Evolutionary conservation across 805 yeast genomes (phyloP), one percentile per base, ranked within the genome.

Genomic region (Nematodospora valgi): DNA sequence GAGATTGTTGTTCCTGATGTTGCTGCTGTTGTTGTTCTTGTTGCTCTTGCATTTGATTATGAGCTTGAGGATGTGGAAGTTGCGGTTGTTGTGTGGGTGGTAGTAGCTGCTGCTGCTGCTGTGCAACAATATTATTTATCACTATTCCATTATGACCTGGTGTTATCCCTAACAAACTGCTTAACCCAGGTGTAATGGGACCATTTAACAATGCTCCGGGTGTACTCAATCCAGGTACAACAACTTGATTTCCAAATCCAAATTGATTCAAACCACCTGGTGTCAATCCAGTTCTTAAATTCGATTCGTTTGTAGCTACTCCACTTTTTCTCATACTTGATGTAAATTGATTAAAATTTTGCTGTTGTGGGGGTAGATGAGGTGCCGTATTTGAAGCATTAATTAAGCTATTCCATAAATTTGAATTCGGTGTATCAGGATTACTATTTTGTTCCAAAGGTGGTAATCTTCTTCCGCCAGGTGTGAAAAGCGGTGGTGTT

Each of bases 291-390:
- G 85, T 68, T 45, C 95, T 68, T 32, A 86, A 46, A 32, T 78
- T 72, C 4, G 86, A 75, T 51, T 85, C 94, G 54, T 80, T 83
- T 3, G 93, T 93, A 0, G 88, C 81, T 30, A 86, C 62, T 0
- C 87, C 91, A 0, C 85, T 55, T 41, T 76, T 64, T 23, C 67
- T 51, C 33, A 63, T 52, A 14, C 57, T 48, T 42, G 49, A 54
- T 10, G 56, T 43, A 43, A 60, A 60, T 42, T 56, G 66, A 27
- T 43, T 47, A 30, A 46, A 52, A 16, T 45, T 45, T 37, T 47
- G 39, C 28, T 37, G 35, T 12, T 25, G 35, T 19, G 12, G 32
- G 12, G 25, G 27, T 17, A 27, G 30, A 4, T 23, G 20, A 17
- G 23, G 28, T 7, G 25, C 23, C 15, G 25, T 24, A 29, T 13